Conservation (phyloP, 805 yeast genomes). For the Candida nitratophila region DNA sequence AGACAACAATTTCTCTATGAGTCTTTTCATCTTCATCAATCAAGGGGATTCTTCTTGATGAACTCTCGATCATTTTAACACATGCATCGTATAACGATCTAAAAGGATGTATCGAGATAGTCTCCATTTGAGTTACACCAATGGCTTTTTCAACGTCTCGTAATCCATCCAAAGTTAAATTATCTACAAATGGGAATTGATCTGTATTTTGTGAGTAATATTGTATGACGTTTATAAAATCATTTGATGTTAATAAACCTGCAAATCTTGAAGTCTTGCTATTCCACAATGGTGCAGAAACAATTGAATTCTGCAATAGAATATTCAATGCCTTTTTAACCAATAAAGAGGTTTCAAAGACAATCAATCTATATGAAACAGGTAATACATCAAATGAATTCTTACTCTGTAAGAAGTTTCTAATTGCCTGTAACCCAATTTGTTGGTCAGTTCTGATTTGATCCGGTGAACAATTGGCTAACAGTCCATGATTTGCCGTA, state of each 20-base stretch:
- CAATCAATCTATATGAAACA: constrained; percentile 86
- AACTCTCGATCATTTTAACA: constrained; percentile 78
- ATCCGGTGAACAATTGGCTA: constrained; percentile 12
- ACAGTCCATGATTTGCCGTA: not conserved
- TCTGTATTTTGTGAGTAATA: constrained; percentile 89
- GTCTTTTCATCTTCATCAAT: constrained; percentile 92
- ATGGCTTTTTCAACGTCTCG: constrained; percentile 82
- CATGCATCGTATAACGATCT: constrained; percentile 89
- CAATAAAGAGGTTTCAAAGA: constrained; percentile 82
- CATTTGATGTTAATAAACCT: constrained; percentile 86
- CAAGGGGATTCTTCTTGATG: constrained; percentile 89
- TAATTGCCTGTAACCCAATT: constrained; percentile 73
- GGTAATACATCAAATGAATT: constrained; percentile 96
- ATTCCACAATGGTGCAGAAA: constrained; percentile 96
- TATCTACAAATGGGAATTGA: constrained; percentile 80
- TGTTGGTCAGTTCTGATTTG: constrained; percentile 51
- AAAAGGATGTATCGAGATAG: constrained; percentile 84
- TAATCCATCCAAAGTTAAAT: constrained; percentile 75
- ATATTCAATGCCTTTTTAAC: constrained; percentile 90
- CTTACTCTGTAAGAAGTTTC: constrained; percentile 78
- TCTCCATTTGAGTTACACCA: constrained; percentile 81
- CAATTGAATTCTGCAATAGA: constrained; percentile 85
- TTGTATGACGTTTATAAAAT: constrained; percentile 91
- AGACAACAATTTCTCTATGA: constrained; percentile 87
- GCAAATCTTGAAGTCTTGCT: constrained; percentile 85